Evolutionary conservation across 2,329 filamentous ascomycete species (phyloP).

Genomic region (Penicillium expansum): DNA sequence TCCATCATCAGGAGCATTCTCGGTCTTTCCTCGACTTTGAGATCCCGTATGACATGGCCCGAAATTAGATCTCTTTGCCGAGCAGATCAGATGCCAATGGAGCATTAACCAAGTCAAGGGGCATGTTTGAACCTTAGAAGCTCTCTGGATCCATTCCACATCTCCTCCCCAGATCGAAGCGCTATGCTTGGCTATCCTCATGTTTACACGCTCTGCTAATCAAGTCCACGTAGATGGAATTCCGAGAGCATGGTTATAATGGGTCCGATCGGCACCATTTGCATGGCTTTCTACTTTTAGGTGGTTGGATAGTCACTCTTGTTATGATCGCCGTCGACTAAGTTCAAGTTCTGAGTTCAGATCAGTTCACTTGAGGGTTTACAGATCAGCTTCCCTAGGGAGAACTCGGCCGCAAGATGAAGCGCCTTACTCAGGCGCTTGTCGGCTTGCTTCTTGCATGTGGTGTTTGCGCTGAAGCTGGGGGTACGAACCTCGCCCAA

Average conservation of each 20-base stretch:
- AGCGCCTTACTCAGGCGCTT: constrained; percentile 12
- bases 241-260: constrained; percentile 18
- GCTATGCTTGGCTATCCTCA: constrained; percentile 17
- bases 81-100: background rate
- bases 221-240: background rate
- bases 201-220: constrained; percentile 12
- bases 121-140: background rate
- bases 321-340: constrained; percentile 11
- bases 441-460: constrained; percentile 14
- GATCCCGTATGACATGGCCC: background rate
- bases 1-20: constrained; percentile 14
- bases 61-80: background rate
- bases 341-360: constrained; percentile 12
- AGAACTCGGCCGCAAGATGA: constrained; percentile 10
- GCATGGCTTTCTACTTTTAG: background rate
- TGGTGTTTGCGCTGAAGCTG: constrained; percentile 21
- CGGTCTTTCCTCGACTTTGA: background rate
- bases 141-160: constrained; percentile 20
- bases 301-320: constrained; percentile 6
- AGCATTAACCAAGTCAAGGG: background rate
- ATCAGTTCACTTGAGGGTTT: background rate
- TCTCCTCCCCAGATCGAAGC: constrained; percentile 11
- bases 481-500: constrained; percentile 33
- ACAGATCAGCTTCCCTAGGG: background rate
- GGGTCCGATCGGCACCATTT: constrained; percentile 20